Base-by-base conservation (phyloP, 768 basidiomycete genomes). In the Rhodosporidiobolus sp. region DNA sequence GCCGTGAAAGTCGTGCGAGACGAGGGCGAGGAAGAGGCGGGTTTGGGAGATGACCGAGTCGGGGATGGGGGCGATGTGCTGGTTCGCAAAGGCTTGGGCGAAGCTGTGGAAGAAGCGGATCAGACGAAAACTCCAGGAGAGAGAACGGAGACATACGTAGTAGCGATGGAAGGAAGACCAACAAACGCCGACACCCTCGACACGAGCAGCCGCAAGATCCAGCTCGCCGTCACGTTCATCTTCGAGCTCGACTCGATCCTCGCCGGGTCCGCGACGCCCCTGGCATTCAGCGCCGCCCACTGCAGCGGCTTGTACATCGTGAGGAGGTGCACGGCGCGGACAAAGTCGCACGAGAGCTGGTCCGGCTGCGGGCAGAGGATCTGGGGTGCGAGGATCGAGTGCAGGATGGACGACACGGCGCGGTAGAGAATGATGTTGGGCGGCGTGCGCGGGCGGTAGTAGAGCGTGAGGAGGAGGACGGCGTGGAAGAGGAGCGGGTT, bases 1-100 rank as follows among this genome's bases (percentile, higher is more conserved):
- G 43, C 75, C 75, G 34, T 76, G 75, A 35, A 50, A 55, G 35
- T 72, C 71, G 75, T 73, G 75, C n/a, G 69, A 76, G 52, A 76
- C 60, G 59, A 50, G 58, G 28, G 46, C 71, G 48, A 76, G 70
- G 59, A 61, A 68, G 26, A 76, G 71, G 1, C 75, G 71, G 22
- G 60, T 53, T 22, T 72, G 53, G 20, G 67, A 57, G 65, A 76
- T 43, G 46, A 73, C 35, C 5, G 54, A 53, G 9, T 64, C 71
- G 10, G 75, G 71, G 17, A 76, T 56, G 9, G 71, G 57, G 2
- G 45, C 1, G 22, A 49, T 32, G 55, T 73, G 68, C 55, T 65
- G 67, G 43, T 68, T 65, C 17, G 70, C 67, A 43, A 75, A 72
- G 16, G 66, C 67, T 53, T 61, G 67, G 1, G 75, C 75, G 62